Conservation (phyloP, 495 filamentous ascomycete genomes). For the Pyrenula massariospora region DNA sequence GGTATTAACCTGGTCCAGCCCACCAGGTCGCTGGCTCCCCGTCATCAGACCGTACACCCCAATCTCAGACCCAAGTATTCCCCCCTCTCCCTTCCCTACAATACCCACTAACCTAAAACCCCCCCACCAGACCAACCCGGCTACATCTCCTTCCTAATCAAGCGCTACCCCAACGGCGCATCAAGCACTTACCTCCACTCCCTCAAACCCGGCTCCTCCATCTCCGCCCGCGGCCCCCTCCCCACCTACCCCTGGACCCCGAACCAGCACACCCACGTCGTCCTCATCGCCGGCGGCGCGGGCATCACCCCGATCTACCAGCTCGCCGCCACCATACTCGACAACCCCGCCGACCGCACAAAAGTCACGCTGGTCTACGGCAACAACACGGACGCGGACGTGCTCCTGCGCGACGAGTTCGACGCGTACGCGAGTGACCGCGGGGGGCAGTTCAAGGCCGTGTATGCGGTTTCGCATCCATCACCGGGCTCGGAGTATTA, state of each 20-base stretch:
- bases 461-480: conserved; percentile 46
- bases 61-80: conserved; percentile 37
- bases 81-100: not conserved
- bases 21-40: conserved; percentile 38
- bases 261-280: conserved; percentile 41
- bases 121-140: conserved; percentile 34
- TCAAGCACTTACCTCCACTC: conserved; percentile 49
- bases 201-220: conserved; percentile 43
- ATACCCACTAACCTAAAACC: conserved; percentile 1
- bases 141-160: conserved; percentile 47
- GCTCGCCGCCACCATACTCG: conserved; percentile 46
- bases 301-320: conserved; percentile 57
- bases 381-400: conserved; percentile 48
- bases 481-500: conserved; percentile 23
- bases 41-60: conserved; percentile 50
- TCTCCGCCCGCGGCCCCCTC: conserved; percentile 39
- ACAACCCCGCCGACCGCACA: conserved; percentile 48
- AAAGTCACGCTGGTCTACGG: conserved; percentile 55
- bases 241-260: conserved; percentile 41
- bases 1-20: conserved; percentile 41
- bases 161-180: conserved; percentile 52
- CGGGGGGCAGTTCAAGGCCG: conserved; percentile 43
- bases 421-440: conserved; percentile 36
- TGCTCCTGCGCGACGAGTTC: conserved; percentile 46
- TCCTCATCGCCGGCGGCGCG: conserved; percentile 50